A percentile compares a stretch with the other conserved stretches of the same genome.
Conservation (phyloP, 139 green algal species). For the Haematococcus lacustris region DNA sequence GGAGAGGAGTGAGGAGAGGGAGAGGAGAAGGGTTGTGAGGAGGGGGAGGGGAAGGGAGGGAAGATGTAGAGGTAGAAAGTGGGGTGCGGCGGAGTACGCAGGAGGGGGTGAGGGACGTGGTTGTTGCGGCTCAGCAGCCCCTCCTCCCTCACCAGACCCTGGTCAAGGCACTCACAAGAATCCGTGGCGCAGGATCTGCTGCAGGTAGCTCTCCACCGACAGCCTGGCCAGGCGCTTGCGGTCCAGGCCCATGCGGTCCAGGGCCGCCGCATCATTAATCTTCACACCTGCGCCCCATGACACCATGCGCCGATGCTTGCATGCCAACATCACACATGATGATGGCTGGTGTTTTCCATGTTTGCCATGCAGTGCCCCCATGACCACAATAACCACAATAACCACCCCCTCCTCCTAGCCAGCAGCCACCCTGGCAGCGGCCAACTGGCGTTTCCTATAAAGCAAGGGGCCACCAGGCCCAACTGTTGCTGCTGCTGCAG, state of each 20-base stretch:
- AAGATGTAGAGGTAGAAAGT: not conserved
- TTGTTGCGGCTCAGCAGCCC: not conserved
- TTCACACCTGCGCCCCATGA: constrained; percentile 81
- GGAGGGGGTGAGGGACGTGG: not conserved
- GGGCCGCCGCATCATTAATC: constrained; percentile 79
- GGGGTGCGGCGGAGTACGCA: not conserved
- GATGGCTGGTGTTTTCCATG: no score
- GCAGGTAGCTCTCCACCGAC: constrained; percentile 38
- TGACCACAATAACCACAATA: no score
- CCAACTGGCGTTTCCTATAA: no score
- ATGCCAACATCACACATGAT: no score
- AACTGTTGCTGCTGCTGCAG: no score
- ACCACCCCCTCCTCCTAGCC: no score
- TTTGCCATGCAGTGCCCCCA: no score
- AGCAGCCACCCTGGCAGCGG: no score
- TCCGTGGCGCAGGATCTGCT: constrained; percentile 43
- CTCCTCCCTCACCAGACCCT: not conserved
- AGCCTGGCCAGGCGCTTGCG: constrained; percentile 70
- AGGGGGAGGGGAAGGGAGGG: not conserved
- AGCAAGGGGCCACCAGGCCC: no score
- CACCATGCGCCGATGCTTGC: no score
- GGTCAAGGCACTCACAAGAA: constrained; percentile 28
- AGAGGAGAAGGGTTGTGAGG: not conserved
- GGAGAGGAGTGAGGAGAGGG: not conserved
- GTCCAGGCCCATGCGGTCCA: constrained; percentile 85